Evolutionary conservation across 306 rosid genomes (phyloP).

Genomic region (Elaeagnus macrophylla): DNA sequence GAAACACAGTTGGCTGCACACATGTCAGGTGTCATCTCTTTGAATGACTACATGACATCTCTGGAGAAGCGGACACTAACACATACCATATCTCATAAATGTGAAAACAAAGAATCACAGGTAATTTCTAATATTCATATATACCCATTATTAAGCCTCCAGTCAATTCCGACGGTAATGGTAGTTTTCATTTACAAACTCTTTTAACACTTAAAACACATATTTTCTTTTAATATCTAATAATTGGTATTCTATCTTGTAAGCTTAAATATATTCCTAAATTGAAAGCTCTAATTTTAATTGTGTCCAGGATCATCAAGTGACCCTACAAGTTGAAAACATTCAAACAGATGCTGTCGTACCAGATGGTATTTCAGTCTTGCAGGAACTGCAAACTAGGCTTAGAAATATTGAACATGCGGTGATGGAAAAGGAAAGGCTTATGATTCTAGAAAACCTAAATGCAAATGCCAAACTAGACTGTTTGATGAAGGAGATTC

Average conservation of each 20-base stretch:
- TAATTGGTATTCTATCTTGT: no score
- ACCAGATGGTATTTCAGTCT: slow-evolving; percentile 39
- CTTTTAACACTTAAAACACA: no score
- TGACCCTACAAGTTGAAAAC: slow-evolving; percentile 26
- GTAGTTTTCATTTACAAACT: no score
- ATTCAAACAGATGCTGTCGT: slow-evolving; percentile 28
- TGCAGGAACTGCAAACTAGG: slow-evolving; percentile 62
- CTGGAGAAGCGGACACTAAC: slow-evolving; percentile 49
- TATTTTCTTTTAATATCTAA: no score
- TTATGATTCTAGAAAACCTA: slow-evolving; percentile 27
- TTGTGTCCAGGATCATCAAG: slow-evolving; percentile 39
- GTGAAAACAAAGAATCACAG: slow-evolving; percentile 36
- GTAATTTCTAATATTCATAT: slow-evolving; percentile 30
- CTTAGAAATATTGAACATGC: slow-evolving; percentile 53
- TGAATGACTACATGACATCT: slow-evolving; percentile 44
- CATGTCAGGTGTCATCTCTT: slow-evolving; percentile 45
- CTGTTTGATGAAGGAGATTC: slow-evolving; percentile 23
- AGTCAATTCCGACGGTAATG: not conserved
- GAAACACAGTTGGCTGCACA: slow-evolving; percentile 49
- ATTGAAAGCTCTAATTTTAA: not conserved
- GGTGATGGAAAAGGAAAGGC: slow-evolving; percentile 28
- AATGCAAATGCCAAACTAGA: slow-evolving; percentile 25
- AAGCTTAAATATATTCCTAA: no score
- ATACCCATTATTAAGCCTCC: not conserved
- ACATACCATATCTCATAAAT: slow-evolving; percentile 21